Evolutionary conservation across 2,329 filamentous ascomycete genomes (phyloP), one percentile per base, ranked within the genome.

Genomic region (Xylaria multiplex): DNA sequence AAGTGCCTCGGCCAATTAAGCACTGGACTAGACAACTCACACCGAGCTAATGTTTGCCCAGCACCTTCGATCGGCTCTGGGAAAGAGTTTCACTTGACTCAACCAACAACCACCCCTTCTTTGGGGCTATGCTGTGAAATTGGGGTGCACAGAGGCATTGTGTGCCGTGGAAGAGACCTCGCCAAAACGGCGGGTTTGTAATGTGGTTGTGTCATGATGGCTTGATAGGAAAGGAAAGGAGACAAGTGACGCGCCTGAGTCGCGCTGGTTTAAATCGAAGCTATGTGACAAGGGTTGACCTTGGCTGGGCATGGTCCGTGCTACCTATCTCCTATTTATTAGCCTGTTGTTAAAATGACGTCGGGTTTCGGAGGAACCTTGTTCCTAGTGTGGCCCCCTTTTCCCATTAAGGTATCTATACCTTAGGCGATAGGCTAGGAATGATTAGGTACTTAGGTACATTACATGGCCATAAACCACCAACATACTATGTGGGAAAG

Each of bases 61-160:
- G 54, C 57, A 67, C 63, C 65, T 64, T 69, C 66, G 70, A 52
- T 60, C n/a, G 24, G 59, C 67, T 64, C 56, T 70, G 71, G 71
- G 78, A 71, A 59, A 67, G 63, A 63, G 66, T 66, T 65, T 68
- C 62, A 58, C 58, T 40, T 9, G 62, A 69, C 69, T 80, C 81
- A 86, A 74, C 82, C 73, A 71, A 72, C 75, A 69, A 72, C 73
- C 68, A 84, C 83, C 84, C 84, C 84, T 71, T 68, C 83, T 74
- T 83, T 85, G 83, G 84, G 84, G 83, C 79, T 85, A 81, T 81
- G 66, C 24, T 71, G 59, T 58, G 61, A 49, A 53, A 53, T 11
- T 53, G 45, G 56, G 60, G 67, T 65, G 59, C 62, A 64, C 66
- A 63, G 60, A 52, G 67, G 65, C 71, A 77, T 74, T 53, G 52